Conservation (phyloP, 2,329 filamentous ascomycete genomes). For the Pseudogymnoascus verrucosus region DNA sequence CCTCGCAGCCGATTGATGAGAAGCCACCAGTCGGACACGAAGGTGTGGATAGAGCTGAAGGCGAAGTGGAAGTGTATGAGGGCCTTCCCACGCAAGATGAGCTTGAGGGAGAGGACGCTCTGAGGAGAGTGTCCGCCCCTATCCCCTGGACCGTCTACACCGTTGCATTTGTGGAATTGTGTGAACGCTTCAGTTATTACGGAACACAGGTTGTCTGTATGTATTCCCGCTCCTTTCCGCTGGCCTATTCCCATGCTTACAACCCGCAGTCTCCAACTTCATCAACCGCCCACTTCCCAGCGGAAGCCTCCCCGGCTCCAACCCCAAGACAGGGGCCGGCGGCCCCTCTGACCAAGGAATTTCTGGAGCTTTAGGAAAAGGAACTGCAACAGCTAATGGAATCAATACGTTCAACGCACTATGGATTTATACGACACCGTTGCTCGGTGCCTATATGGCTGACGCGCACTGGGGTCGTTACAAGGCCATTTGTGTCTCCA, state of each 20-base stretch:
- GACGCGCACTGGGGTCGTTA: conserved; percentile 53
- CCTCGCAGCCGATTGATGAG: background rate
- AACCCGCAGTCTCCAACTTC: conserved; percentile 40
- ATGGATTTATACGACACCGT: conserved; percentile 33
- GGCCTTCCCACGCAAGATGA: conserved; percentile 11
- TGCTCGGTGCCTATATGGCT: conserved; percentile 48
- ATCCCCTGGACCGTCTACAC: conserved; percentile 31
- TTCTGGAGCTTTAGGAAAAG: conserved; percentile 37
- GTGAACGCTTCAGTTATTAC: conserved; percentile 58
- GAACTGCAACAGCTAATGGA: conserved; percentile 41
- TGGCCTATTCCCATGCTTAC: conserved; percentile 12
- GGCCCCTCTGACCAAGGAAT: conserved; percentile 16
- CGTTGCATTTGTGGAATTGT: conserved; percentile 55
- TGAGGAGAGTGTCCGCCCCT: conserved; percentile 11
- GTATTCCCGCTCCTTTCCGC: conserved; percentile 20
- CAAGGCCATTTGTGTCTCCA: conserved; percentile 49
- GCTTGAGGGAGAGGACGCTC: conserved; percentile 5
- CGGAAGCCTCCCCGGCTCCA: conserved; percentile 23
- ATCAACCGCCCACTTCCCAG: conserved; percentile 41
- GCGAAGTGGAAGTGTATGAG: conserved; percentile 3
- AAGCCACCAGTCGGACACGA: background rate
- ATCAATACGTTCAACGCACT: conserved; percentile 35
- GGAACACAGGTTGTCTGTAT: conserved; percentile 52
- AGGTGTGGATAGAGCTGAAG: background rate
- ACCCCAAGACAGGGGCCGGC: conserved; percentile 1